Evolutionary conservation across 768 basidiomycete species (phyloP), one percentile per base, ranked within the genome.

Genomic region (Collybia sordida): DNA sequence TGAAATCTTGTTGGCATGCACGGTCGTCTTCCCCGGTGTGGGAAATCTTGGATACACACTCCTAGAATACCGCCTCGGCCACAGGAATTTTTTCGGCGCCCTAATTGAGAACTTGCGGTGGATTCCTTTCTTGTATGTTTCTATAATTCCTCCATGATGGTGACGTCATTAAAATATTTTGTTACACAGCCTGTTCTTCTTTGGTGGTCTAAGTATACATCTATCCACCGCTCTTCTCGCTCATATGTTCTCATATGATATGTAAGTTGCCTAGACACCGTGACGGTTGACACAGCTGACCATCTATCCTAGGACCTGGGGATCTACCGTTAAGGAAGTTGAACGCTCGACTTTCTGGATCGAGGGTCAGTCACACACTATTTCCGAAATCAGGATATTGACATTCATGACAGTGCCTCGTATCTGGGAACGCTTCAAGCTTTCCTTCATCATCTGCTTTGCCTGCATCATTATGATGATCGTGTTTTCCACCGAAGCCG

Each of bases 301-400:
- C 47, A 42, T 45, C 34, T 52, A 47, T 4, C 42, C 46, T 42
- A 79, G 76, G 78, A 78, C 77, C 27, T 80, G 78, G 78, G 78
- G 78, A 23, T 78, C 78, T 23, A 80, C 78, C 1, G 77, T 71
- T 58, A 93, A 95, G 68, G 90, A 91, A 69, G 90, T 94, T 45
- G 87, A 93, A 61, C 78, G 82, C 23, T 90, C 88, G 1, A 91
- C 92, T 50, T 93, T 95, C 74, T 93, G 89, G 82, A 82, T 90
- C 55, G 92, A 95, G 70, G 71, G 72, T 67, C 45, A 49, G 57
- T 51, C 25, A 6, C 3, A 31, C 3, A 11, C 3, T 11, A 31
- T 4, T 31, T 12, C 9, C 14, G 11, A 14, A 2, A 31, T 12
- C 31, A 31, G 31, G 9, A 31, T 14, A 4, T 14, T 31, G 31